Evolutionary conservation across 257 asterid species (phyloP).

Genomic region (Petunia secreta): DNA sequence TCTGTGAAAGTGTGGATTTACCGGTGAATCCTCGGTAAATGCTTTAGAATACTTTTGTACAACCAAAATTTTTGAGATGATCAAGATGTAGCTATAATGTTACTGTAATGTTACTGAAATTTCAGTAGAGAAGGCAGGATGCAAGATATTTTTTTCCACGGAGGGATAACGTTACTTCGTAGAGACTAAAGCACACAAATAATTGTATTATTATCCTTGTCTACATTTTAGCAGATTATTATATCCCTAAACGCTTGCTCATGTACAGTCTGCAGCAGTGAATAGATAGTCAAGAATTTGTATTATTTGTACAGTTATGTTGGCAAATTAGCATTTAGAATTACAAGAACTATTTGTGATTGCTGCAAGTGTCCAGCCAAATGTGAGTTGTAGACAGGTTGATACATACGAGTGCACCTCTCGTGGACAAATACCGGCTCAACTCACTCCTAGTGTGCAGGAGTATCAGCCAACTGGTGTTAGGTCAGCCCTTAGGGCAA

Average conservation of each 20-base stretch:
- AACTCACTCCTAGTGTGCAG: neutral
- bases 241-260: neutral
- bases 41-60: slow-evolving; percentile 17
- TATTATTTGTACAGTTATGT: neutral
- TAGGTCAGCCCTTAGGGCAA: too few relatives aligned
- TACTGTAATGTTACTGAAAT: slow-evolving; percentile 8
- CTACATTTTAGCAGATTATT: neutral
- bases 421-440: neutral
- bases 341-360: neutral
- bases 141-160: neutral
- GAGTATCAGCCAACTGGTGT: too few relatives aligned
- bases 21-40: neutral
- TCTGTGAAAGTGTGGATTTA: slow-evolving; percentile 43
- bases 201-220: neutral
- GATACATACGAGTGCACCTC: neutral
- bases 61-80: slow-evolving; percentile 27
- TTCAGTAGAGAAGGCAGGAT: slow-evolving; percentile 20
- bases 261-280: slow-evolving; percentile 21
- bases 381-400: slow-evolving; percentile 1
- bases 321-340: slow-evolving; percentile 1
- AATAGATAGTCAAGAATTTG: neutral
- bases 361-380: neutral
- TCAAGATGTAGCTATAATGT: slow-evolving; percentile 25
- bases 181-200: slow-evolving; percentile 9
- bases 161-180: slow-evolving; percentile 9